A percentile compares a stretch with the other conserved stretches of the same genome.
Conservation (phyloP, 2,329 filamentous ascomycete species). For the Alternaria metachromatica region DNA sequence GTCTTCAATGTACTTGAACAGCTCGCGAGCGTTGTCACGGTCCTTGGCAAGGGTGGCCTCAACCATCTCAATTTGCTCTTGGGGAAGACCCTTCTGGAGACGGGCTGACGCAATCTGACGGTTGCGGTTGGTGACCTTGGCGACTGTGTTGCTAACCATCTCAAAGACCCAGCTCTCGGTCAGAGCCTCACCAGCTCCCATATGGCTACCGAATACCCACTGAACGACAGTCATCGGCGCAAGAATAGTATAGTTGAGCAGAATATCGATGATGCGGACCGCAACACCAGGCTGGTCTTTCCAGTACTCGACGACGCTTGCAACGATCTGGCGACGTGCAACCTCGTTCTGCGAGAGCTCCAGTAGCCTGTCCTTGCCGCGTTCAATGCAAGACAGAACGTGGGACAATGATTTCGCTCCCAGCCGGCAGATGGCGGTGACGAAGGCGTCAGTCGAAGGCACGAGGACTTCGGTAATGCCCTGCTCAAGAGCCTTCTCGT, state of each 20-base stretch:
- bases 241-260: slow-evolving; percentile 96
- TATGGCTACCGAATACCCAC: slow-evolving; percentile 79
- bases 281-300: slow-evolving; percentile 88
- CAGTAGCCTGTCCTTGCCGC: slow-evolving; percentile 86
- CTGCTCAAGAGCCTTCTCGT: slow-evolving; percentile 74
- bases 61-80: slow-evolving; percentile 65
- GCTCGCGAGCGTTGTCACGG: slow-evolving; percentile 73
- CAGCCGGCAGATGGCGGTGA: slow-evolving; percentile 90
- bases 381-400: slow-evolving; percentile 93
- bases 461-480: slow-evolving; percentile 77
- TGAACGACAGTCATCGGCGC: slow-evolving; percentile 84
- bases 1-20: slow-evolving; percentile 84
- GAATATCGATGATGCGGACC: slow-evolving; percentile 91
- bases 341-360: slow-evolving; percentile 75
- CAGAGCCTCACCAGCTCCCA: slow-evolving; percentile 71
- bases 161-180: slow-evolving; percentile 83
- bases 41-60: slow-evolving; percentile 74
- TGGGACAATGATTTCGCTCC: slow-evolving; percentile 96
- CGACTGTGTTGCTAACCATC: slow-evolving; percentile 85
- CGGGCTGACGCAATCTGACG: slow-evolving; percentile 76
- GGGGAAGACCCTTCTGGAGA: slow-evolving; percentile 62
- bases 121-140: slow-evolving; percentile 87
- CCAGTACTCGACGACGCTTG: slow-evolving; percentile 93
- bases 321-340: slow-evolving; percentile 86
- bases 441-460: slow-evolving; percentile 89